Evolutionary conservation across 1,139 yeast species (phyloP).

Genomic region (Saccharomycopsis phalli): DNA sequence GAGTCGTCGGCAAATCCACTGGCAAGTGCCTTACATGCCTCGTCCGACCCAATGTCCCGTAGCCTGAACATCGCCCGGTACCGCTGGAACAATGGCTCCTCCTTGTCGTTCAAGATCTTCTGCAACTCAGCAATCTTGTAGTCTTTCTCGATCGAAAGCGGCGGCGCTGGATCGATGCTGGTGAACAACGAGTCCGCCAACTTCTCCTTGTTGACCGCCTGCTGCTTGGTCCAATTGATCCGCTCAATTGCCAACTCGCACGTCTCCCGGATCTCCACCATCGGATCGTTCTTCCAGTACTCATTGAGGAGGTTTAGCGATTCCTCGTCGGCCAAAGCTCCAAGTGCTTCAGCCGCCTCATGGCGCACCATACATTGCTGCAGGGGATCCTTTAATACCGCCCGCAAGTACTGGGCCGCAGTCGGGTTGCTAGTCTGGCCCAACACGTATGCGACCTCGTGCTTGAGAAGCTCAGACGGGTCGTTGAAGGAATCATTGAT

Average conservation of each 20-base stretch:
- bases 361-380: constrained; percentile 98
- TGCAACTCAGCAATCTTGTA: constrained; percentile 56
- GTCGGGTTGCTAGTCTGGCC: constrained; percentile 86
- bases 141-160: constrained; percentile 56
- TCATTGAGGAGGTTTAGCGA: constrained; percentile 62
- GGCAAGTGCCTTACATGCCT: constrained; percentile 87
- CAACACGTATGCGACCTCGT: constrained; percentile 96
- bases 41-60: constrained; percentile 89
- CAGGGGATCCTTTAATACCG: constrained; percentile 52
- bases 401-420: constrained; percentile 68
- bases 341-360: constrained; percentile 98
- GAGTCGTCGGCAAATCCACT: constrained; percentile 83
- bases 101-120: constrained; percentile 63
- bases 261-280: constrained; percentile 87
- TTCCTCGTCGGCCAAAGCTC: constrained; percentile 81
- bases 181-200: constrained; percentile 71
- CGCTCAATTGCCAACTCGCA: constrained; percentile 95
- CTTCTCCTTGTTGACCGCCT: constrained; percentile 47
- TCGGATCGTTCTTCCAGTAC: constrained; percentile 64
- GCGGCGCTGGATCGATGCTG: constrained; percentile 98
- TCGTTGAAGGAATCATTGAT: constrained; percentile 77
- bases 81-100: constrained; percentile 77
- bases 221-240: constrained; percentile 56
- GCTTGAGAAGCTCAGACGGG: constrained; percentile 87
- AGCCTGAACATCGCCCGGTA: constrained; percentile 98